Evolutionary conservation across 1,284 basidiomycete genomes (phyloP).

Genomic region (Leccinum fuscescens): DNA sequence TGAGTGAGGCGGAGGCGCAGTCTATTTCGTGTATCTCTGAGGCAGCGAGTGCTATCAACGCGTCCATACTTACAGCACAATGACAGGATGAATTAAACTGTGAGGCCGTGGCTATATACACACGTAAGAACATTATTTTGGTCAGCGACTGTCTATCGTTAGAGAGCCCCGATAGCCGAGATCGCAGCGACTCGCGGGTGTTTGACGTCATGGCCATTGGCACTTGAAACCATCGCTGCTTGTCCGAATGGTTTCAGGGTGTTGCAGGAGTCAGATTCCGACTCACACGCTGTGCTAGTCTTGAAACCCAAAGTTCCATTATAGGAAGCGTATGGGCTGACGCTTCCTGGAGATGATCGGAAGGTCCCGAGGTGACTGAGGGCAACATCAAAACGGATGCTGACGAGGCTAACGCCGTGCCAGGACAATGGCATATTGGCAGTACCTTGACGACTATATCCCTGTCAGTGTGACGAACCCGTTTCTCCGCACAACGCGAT

Average conservation of each 20-base stretch:
- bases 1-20: constrained; percentile 1
- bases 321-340: too few relatives aligned
- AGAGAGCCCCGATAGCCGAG: not conserved
- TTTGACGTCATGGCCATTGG: not conserved
- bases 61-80: not conserved
- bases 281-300: not conserved
- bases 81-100: not conserved
- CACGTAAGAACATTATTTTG: not conserved
- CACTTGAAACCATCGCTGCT: not conserved
- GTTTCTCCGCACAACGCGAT: not conserved
- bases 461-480: not conserved
- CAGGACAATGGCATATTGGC: not conserved
- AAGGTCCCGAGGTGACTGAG: too few relatives aligned
- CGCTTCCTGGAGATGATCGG: too few relatives aligned
- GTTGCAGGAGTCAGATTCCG: not conserved
- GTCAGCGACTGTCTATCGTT: not conserved
- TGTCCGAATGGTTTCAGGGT: not conserved
- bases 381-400: too few relatives aligned
- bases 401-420: not conserved
- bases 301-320: too few relatives aligned
- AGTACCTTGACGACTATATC: not conserved
- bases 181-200: not conserved
- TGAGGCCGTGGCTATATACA: not conserved
- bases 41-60: not conserved
- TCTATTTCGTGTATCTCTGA: not conserved